Conservation (phyloP, 139 green algal species). For the Nannochloris sp. region DNA sequence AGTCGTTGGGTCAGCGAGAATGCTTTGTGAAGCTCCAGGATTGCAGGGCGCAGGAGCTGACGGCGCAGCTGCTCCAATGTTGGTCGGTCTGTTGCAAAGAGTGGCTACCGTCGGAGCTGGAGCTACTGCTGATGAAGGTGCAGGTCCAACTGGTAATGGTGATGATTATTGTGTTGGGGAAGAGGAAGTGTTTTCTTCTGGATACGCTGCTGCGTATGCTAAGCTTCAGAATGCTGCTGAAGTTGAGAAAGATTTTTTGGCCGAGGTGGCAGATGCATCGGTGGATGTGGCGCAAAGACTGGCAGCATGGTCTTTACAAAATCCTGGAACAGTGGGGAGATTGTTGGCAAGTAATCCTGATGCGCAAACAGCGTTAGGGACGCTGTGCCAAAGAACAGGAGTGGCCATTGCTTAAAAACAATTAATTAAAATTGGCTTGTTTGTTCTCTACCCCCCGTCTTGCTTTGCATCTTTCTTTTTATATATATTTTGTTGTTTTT, state of each 20-base stretch:
- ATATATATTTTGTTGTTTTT: not conserved
- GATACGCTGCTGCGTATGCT: conserved; percentile 71
- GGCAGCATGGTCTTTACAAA: not conserved
- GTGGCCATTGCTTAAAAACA: conserved; percentile 19
- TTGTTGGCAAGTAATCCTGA: conserved; percentile 17
- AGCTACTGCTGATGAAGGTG: not conserved
- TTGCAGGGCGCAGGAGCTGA: conserved; percentile 17
- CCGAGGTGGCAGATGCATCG: conserved; percentile 34
- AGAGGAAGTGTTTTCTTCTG: conserved; percentile 29
- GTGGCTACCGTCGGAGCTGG: conserved; percentile 22
- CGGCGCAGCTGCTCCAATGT: conserved; percentile 30
- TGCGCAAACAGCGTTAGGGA: conserved; percentile 26
- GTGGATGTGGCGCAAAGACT: conserved; percentile 37
- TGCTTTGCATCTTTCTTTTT: not conserved
- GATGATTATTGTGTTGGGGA: conserved; percentile 12
- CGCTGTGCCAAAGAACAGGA: conserved; percentile 13
- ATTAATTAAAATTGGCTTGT: not conserved
- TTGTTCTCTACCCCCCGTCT: not conserved
- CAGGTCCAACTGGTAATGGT: too few relatives aligned
- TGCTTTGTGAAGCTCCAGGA: conserved; percentile 50
- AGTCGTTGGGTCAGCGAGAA: conserved; percentile 57
- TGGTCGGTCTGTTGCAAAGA: conserved; percentile 46
- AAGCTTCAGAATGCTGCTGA: conserved; percentile 67
- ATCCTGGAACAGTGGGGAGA: conserved; percentile 20
- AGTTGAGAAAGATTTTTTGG: conserved; percentile 27